Base-by-base conservation (phyloP, 2,329 filamentous ascomycete species). In the Penicillium sp. region DNA sequence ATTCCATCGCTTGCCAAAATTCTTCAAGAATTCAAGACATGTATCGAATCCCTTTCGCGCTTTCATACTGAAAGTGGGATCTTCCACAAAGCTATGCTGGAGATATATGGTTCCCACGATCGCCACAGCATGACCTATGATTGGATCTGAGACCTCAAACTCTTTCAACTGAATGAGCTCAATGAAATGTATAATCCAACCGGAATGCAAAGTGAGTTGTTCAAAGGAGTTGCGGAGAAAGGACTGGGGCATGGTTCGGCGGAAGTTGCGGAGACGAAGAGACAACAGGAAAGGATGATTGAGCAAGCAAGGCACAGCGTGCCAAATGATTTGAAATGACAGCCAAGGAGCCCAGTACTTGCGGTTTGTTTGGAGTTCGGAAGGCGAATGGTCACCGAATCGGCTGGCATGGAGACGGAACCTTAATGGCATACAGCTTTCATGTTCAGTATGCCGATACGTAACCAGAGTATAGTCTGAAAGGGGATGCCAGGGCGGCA, bases 181-280 rank as follows among this genome's bases (percentile, higher is more conserved):
- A 13, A 77, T 64, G 26, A 75, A 71, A 55, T 75, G 73, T 5
- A 75, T 60, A 9, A 76, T 70, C 75, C 75, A 77, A 5, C 69
- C 69, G 0, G 70, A 69, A 48, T 76, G 73, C 0, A 70, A 66
- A 0, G 69, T 67, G 5, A 76, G 71, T 13, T 72, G 62, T 47
- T 77, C 74, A 13, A 72, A 72, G 0, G 73, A 76, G 47, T 76
- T 72, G 24, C 75, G 73, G 1, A 78, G 66, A 24, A 77, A 78
- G 1, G 73, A 70, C 42, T 77, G 73, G 0, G 75, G 75, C 50
- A 77, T 73, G 0, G 69, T 73, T 26, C 71, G 64, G 7, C 73
- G 70, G 50, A 76, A 75, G 39, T 69, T 74, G 3, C 71, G 66
- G 4, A 78, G 60, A 3, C 74, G 63, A 42, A 76, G 66, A 1